Evolutionary conservation across 176 grass and related monocot species (phyloP).

Genomic region (Zoysia pacifica): DNA sequence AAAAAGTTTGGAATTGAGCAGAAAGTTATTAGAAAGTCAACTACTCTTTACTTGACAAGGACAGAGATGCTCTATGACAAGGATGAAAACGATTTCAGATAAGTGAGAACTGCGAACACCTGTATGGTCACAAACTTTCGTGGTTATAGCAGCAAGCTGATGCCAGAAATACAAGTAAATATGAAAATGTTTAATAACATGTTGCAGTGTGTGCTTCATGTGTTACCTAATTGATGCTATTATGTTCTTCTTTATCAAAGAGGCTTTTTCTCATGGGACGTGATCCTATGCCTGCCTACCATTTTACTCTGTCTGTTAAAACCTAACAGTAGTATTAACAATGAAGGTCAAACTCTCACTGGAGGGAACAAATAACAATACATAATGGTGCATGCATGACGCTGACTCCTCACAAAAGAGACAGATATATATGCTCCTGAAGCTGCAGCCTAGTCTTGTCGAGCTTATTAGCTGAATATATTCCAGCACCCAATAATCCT

Average conservation of each 20-base stretch:
- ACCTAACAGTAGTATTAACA: background rate
- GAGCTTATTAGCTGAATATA: slow-evolving; percentile 35
- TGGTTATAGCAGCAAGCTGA: background rate
- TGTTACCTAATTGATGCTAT: slow-evolving; percentile 2
- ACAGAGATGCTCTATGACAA: slow-evolving; percentile 49
- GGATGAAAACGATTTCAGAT: slow-evolving; percentile 5
- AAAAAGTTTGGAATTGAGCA: slow-evolving; percentile 18
- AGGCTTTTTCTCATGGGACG: no score
- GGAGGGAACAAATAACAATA: slow-evolving; percentile 49
- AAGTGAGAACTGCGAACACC: background rate
- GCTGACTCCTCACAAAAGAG: slow-evolving; percentile 22
- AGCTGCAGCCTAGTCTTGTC: background rate
- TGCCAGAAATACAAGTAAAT: background rate
- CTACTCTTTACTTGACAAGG: slow-evolving; percentile 16
- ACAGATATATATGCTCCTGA: background rate
- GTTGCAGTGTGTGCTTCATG: background rate
- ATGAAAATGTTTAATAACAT: background rate
- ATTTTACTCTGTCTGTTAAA: slow-evolving; percentile 2
- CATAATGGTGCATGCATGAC: slow-evolving; percentile 35
- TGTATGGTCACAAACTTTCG: slow-evolving; percentile 15
- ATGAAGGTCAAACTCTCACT: slow-evolving; percentile 33
- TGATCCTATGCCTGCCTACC: background rate
- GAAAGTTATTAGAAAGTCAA: slow-evolving; percentile 38
- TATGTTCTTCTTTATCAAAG: background rate
- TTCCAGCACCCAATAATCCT: background rate